A percentile compares a stretch with the other conserved stretches of the same genome.
Evolutionary conservation across 352 stramenopile species (phyloP).

Genomic region (Bremia lactucae): DNA sequence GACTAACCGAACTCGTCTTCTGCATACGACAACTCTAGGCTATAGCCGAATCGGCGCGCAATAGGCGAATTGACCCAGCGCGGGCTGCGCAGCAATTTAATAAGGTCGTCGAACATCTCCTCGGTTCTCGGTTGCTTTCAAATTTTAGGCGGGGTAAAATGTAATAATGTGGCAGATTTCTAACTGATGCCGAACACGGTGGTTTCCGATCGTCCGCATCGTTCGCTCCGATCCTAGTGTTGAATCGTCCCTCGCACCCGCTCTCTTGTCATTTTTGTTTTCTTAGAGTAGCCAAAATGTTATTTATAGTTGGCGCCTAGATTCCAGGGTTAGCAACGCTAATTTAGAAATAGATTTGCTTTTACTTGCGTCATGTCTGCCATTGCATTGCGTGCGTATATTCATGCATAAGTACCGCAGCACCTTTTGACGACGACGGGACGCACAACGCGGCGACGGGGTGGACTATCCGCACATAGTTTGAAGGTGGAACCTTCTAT

Average conservation of each 20-base stretch:
- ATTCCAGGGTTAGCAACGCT: neutral
- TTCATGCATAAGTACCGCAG: conserved; percentile 1
- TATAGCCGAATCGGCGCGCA: conserved; percentile 56
- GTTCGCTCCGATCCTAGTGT: conserved; percentile 15
- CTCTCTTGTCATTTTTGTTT: conserved; percentile 11
- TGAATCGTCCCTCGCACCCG: conserved; percentile 16
- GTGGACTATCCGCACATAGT: conserved; percentile 21
- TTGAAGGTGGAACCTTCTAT: no score
- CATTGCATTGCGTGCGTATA: conserved; percentile 6
- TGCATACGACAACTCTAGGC: conserved; percentile 48
- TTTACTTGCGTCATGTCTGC: conserved; percentile 1
- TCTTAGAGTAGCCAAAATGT: conserved; percentile 4
- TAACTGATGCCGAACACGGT: conserved; percentile 5
- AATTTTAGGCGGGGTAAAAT: neutral
- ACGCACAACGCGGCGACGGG: conserved; percentile 11
- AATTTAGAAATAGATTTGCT: neutral
- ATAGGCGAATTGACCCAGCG: conserved; percentile 71
- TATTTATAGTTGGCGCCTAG: conserved; percentile 1
- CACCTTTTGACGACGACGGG: conserved; percentile 19
- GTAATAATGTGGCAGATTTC: conserved; percentile 11
- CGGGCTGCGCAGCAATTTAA: conserved; percentile 77
- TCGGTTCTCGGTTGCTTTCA: conserved; percentile 1
- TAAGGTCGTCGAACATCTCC: conserved; percentile 53
- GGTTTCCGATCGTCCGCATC: neutral
- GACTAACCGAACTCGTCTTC: conserved; percentile 40